These are phyloP conservation scores for Barnettozyma sucrosica DNA, from an alignment of 805 yeast genomes.

Conservation along the genomic window DNA sequence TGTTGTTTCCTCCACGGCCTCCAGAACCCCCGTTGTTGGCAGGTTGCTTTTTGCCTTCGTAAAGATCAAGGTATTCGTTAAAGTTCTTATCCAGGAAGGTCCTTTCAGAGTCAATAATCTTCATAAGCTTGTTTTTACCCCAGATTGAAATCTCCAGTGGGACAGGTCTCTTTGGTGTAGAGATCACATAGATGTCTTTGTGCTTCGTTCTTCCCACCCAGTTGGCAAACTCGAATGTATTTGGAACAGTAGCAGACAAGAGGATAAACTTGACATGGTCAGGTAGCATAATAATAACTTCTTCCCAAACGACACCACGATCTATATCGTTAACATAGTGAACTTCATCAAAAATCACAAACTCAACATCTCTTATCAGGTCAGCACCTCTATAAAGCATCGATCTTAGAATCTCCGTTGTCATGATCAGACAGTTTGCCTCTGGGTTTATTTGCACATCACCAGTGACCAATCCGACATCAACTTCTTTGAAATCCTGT, in stretches of 20 bases:
- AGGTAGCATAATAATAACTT: conserved; percentile 95
- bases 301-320: conserved; percentile 99
- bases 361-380: conserved; percentile 92
- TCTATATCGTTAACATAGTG: conserved; percentile 96
- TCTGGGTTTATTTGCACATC: conserved; percentile 97
- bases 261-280: conserved; percentile 91
- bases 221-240: conserved; percentile 93
- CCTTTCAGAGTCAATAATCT: conserved; percentile 69
- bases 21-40: conserved; percentile 37
- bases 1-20: conserved; percentile 35
- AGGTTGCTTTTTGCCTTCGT: conserved; percentile 37
- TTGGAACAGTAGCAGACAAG: conserved; percentile 97
- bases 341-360: conserved; percentile 95
- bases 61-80: conserved; percentile 48
- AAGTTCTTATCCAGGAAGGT: conserved; percentile 63
- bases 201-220: conserved; percentile 98
- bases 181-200: conserved; percentile 91
- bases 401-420: conserved; percentile 90
- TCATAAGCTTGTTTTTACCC: conserved; percentile 70
- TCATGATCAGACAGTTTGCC: conserved; percentile 94
- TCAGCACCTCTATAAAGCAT: conserved; percentile 98
- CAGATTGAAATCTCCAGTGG: conserved; percentile 84
- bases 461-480: conserved; percentile 93
- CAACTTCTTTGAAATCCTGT: conserved; percentile 70
- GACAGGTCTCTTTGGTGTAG: conserved; percentile 94